Percentiles rank a stretch among this genome's conserved stretches.
Conservation (phyloP, 345 rosid species). For the Gossypioides kirkii region DNA sequence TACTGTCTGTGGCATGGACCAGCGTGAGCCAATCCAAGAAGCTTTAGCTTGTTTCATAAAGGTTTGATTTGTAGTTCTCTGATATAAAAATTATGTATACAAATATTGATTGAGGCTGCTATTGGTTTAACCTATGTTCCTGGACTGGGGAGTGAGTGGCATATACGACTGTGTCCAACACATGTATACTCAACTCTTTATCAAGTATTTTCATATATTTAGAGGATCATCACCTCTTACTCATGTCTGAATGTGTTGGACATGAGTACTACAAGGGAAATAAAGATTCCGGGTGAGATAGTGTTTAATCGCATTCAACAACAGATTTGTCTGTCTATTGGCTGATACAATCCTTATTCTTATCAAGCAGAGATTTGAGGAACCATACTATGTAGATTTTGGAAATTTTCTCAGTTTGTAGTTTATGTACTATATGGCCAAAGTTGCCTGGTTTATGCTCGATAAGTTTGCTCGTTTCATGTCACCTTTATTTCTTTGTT, state of each 20-base stretch:
- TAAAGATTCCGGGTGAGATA: not conserved
- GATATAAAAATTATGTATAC: not conserved
- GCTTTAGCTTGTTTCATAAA: not conserved
- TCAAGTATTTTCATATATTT: not conserved
- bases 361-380: not conserved
- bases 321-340: not conserved
- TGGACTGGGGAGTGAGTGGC: not conserved
- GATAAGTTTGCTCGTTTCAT: not conserved
- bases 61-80: not conserved
- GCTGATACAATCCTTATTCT: not conserved
- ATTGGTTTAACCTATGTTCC: not conserved
- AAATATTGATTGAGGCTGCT: not conserved
- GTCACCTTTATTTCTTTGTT: not conserved
- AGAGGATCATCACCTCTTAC: not conserved
- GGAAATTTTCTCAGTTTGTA: not conserved
- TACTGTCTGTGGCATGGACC: not conserved
- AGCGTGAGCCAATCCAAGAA: not conserved
- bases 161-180: not conserved
- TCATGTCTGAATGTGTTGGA: not conserved
- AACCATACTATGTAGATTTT: not conserved
- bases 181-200: not conserved
- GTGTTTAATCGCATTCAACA: not conserved
- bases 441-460: not conserved
- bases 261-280: not conserved
- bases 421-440: not conserved